Evolutionary conservation across 352 stramenopile species (phyloP).

Genomic region (Phytophthora pisi): DNA sequence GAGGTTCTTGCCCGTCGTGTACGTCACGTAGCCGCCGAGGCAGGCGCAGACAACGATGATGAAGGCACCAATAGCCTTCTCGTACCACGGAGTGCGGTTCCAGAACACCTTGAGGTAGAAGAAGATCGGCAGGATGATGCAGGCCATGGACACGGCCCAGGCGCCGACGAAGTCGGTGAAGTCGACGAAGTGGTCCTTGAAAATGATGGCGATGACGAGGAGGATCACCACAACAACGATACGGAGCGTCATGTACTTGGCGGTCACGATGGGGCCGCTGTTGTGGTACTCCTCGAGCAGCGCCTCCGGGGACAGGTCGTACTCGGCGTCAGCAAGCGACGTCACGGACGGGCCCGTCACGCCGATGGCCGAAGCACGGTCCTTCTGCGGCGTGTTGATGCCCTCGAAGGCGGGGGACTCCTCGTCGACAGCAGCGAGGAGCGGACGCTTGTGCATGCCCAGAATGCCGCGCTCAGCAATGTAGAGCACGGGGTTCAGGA

Average conservation of each 20-base stretch:
- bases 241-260: slow-evolving; percentile 53
- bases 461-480: slow-evolving; percentile 60
- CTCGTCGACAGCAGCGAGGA: slow-evolving; percentile 26
- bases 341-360: slow-evolving; percentile 33
- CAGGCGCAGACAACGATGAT: slow-evolving; percentile 43
- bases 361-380: slow-evolving; percentile 15
- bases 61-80: slow-evolving; percentile 42
- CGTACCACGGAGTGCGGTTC: slow-evolving; percentile 49
- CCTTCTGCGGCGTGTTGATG: slow-evolving; percentile 34
- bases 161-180: slow-evolving; percentile 75
- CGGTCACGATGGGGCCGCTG: slow-evolving; percentile 39
- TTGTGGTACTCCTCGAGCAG: slow-evolving; percentile 48
- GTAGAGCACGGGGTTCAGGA: slow-evolving; percentile 64
- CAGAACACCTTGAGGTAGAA: slow-evolving; percentile 81
- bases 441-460: slow-evolving; percentile 62
- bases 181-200: slow-evolving; percentile 72
- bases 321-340: slow-evolving; percentile 39
- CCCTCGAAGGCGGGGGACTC: slow-evolving; percentile 38
- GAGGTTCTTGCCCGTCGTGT: slow-evolving; percentile 49
- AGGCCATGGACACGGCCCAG: slow-evolving; percentile 60
- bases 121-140: slow-evolving; percentile 69
- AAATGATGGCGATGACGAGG: slow-evolving; percentile 55
- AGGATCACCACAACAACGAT: slow-evolving; percentile 49
- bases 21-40: slow-evolving; percentile 50
- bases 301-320: slow-evolving; percentile 39